Base-by-base conservation (phyloP, 2,329 filamentous ascomycete species). In the Trichothecium roseum region DNA sequence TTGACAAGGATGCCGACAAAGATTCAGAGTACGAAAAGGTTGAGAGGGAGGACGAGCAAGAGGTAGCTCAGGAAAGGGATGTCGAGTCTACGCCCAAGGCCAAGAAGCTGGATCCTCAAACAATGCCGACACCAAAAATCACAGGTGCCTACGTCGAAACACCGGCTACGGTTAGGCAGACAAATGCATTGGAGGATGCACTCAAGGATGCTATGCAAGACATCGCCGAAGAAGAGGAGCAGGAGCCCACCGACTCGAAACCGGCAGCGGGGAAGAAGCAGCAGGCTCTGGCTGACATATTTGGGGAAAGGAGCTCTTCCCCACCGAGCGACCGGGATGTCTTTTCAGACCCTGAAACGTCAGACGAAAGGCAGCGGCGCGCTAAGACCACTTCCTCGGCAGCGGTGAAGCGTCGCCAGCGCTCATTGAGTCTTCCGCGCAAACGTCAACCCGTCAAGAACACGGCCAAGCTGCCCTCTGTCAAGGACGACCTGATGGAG, bases 71-170 rank as follows among this genome's bases (percentile, higher is more conserved):
- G 8, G 20, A 6, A 24, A 24, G 20, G 20, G 36, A 37, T 15
- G 35, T 46, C 8, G 63, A 68, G 5, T 61, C 62, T 36, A 77
- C 72, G 2, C 72, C 72, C 5, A 60, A 59, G 30, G 53, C 66
- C 3, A 38, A 39, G 12, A 70, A 59, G 43, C 43, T 44, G 28
- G 68, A 74, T 39, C 63, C 64, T 9, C 39, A 67, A 24, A 59
- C 58, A 20, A 64, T 67, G 52, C 67, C 69, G 6, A 76, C 72
- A 3, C 72, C 72, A 3, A 64, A 55, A 34, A 60, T 75, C 4
- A 66, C 60, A 1, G 72, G 72, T 1, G 72, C 72, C 3, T 77
- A 68, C 40, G 62, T 76, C 8, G 70, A 75, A 37, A 75, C 72
- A 3, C 71, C 72, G 2, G 63, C 60, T 7, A 69, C 68, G 4